phyloP scores from a whole-genome alignment of 2,329 filamentous ascomycete genomes.

The Hypoxylon sp. region DNA sequence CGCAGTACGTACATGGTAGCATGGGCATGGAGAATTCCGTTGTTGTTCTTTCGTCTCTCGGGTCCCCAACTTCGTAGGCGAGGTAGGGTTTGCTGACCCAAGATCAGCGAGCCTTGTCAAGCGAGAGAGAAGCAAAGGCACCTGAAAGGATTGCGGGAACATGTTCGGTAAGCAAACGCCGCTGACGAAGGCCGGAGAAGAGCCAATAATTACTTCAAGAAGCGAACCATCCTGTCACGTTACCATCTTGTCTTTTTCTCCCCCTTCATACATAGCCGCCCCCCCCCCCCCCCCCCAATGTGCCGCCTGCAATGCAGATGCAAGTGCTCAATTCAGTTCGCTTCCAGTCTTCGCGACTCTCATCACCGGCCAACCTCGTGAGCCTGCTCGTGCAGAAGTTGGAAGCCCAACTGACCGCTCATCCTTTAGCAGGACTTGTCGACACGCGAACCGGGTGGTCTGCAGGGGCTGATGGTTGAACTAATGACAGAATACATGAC shows the following conservation, averaged over 20 bases:
- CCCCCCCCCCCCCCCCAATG: no score
- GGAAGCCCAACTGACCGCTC: slow-evolving; percentile 30
- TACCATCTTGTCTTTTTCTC: slow-evolving; percentile 3
- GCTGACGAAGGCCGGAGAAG: slow-evolving; percentile 14
- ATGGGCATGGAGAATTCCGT: no score
- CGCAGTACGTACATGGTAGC: no score
- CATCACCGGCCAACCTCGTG: slow-evolving; percentile 16
- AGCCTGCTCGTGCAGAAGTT: slow-evolving; percentile 15
- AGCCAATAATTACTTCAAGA: slow-evolving; percentile 22
- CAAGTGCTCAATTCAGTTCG: slow-evolving; percentile 29
- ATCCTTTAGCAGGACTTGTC: slow-evolving; percentile 24
- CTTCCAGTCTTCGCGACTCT: slow-evolving; percentile 25
- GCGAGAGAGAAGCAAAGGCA: not conserved
- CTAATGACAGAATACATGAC: slow-evolving; percentile 13
- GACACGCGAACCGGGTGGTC: slow-evolving; percentile 19
- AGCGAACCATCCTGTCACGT: slow-evolving; percentile 10
- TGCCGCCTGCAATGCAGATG: slow-evolving; percentile 34
- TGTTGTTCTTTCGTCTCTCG: no score
- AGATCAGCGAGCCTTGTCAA: slow-evolving; percentile 24
- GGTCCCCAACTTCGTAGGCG: no score
- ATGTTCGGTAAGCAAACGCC: slow-evolving; percentile 18
- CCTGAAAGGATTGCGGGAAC: slow-evolving; percentile 11
- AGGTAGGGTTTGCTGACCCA: not conserved
- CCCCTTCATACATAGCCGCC: slow-evolving; percentile 19
- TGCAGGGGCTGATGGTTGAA: slow-evolving; percentile 22